A percentile compares a stretch with the other conserved stretches of the same genome.
Evolutionary conservation across 2,329 filamentous ascomycete genomes (phyloP).

Genomic region (Ceratocystis cubensis): DNA sequence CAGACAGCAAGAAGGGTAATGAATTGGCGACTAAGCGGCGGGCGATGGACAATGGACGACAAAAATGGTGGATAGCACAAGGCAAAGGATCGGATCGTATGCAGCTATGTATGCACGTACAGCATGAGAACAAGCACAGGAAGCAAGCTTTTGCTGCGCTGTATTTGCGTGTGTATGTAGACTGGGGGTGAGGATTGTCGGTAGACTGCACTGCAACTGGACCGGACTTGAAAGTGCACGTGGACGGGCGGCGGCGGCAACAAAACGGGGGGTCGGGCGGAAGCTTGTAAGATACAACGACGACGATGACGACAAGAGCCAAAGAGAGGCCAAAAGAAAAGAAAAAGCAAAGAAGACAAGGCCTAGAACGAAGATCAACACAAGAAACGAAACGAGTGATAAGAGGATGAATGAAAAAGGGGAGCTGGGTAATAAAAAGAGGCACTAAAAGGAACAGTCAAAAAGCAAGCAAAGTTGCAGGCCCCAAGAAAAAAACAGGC

Average conservation of each 20-base stretch:
- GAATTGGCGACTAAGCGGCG: too few species aligned
- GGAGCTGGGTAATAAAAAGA: not conserved
- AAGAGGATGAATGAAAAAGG: constrained; percentile 11
- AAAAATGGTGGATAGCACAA: not conserved
- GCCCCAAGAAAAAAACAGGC: not conserved
- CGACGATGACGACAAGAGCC: not conserved
- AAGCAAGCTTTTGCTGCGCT: not conserved
- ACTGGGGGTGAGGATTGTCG: constrained; percentile 2
- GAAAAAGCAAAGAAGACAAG: not conserved
- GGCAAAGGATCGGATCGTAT: constrained; percentile 2
- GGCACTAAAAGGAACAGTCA: not conserved
- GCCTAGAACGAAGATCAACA: not conserved
- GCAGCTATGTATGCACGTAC: constrained; percentile 9
- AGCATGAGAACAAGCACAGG: not conserved
- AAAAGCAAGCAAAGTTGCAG: not conserved
- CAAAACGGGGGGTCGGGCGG: not conserved
- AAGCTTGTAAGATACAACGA: not conserved
- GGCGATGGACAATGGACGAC: too few species aligned
- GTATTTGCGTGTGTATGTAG: not conserved
- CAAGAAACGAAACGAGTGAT: constrained; percentile 7
- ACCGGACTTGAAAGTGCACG: constrained; percentile 3
- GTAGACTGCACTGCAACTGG: constrained; percentile 9
- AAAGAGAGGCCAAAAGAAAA: not conserved
- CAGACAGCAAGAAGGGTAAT: not conserved
- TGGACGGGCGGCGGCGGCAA: not conserved